Evolutionary conservation across 2,329 filamentous ascomycete genomes (phyloP).

Genomic region (Mycosphaerella sp.): DNA sequence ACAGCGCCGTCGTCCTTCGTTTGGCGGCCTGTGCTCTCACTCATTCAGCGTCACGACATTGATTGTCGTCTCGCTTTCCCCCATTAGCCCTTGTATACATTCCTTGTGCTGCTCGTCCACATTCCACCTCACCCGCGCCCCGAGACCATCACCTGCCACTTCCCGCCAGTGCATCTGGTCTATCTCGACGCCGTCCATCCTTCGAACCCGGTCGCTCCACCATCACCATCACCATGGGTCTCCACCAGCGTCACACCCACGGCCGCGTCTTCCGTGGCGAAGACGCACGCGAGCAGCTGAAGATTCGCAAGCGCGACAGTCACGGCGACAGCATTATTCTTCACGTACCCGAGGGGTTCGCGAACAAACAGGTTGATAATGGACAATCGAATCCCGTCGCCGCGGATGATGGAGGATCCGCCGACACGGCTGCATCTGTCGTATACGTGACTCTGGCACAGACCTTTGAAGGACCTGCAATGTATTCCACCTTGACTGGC

Average conservation of each 20-base stretch:
- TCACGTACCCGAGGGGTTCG: constrained; percentile 26
- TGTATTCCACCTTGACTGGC: constrained; percentile 27
- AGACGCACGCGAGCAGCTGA: constrained; percentile 23
- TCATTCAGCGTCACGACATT: constrained; percentile 7
- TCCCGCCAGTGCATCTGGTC: neutral
- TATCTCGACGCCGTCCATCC: constrained; percentile 1
- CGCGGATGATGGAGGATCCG: constrained; percentile 13
- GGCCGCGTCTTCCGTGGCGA: constrained; percentile 28
- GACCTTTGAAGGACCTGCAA: constrained; percentile 46
- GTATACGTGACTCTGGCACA: constrained; percentile 50
- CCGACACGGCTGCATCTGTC: constrained; percentile 35
- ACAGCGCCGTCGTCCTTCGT: constrained; percentile 6
- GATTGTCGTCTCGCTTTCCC: constrained; percentile 3
- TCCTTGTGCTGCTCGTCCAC: constrained; percentile 1
- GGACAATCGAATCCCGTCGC: constrained; percentile 28
- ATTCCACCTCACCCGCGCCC: neutral
- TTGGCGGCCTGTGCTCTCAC: constrained; percentile 7
- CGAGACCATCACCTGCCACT: neutral
- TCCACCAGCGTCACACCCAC: constrained; percentile 28
- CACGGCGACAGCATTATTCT: constrained; percentile 23
- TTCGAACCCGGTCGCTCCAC: neutral
- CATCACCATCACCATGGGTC: constrained; percentile 23
- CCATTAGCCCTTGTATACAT: constrained; percentile 6
- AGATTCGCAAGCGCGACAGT: constrained; percentile 26
- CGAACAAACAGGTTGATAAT: constrained; percentile 10